Base-by-base conservation (phyloP, 2,329 filamentous ascomycete species). In the Ramularia endophylla region DNA sequence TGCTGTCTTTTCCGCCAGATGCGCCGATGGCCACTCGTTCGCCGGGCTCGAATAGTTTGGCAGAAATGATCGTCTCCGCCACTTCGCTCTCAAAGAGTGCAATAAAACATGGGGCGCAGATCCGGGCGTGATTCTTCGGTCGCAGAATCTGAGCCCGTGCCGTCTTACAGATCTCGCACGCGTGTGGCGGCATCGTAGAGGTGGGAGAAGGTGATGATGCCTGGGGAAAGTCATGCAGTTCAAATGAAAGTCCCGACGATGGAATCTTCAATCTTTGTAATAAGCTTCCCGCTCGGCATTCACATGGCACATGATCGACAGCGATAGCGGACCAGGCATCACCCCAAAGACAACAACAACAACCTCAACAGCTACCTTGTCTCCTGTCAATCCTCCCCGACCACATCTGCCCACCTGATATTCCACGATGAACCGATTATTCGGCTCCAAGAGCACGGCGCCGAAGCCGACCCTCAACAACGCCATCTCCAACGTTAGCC, bases 1-100 rank as follows among this genome's bases (percentile, higher is more conserved):
- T 98, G 38, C 88, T 95, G 65, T 98, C 92, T 67, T 98, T 98
- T 55, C 92, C 92, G 41, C 92, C 92, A 1, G 89, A 95, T 36
- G 94, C 92, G 31, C 92, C 94, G 57, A 98, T 95, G 6, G 92
- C 94, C 28, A 98, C 78, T 46, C 77, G 80, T 63, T 98, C 92
- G 44, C 90, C 90, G 2, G 75, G 80, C 32, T 73, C 71, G 65
- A 98, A 98, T 12, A 98, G 77, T n/a, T 74, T 69, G 13, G 85
- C 87, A 2, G 83, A 79, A 18, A 75, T 81, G 57, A 98, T 94
- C 4, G 92, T 97, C 59, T 94, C 84, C 62, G 97, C 89, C 35
- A 95, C 81, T 70, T 98, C 92, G 48, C 85, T 79, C 65, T 98
- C 92, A 60, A 98, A 98, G 33, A 92, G 75, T 8, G 70, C 58